Evolutionary conservation across 495 filamentous ascomycete genomes (phyloP).

Genomic region (Hypoxylon crocopeplum): DNA sequence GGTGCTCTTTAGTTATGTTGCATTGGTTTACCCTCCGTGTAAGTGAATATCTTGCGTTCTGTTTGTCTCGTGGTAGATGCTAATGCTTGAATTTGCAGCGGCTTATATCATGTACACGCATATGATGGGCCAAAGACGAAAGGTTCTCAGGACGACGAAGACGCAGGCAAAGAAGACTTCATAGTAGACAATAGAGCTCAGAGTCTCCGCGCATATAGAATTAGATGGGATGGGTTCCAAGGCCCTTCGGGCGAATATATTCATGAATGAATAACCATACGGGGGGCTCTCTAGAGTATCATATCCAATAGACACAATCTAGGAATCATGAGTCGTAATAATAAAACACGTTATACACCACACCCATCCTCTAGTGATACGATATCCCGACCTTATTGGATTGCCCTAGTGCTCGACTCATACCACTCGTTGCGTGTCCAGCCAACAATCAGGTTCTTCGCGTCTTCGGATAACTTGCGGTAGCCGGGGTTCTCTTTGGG

Average conservation of each 20-base stretch:
- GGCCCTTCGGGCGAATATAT: slow-evolving; percentile 1
- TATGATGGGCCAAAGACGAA: slow-evolving; percentile 89
- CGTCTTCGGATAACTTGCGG: slow-evolving; percentile 67
- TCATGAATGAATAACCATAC: slow-evolving; percentile 22
- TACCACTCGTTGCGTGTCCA: slow-evolving; percentile 67
- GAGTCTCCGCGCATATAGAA: not conserved
- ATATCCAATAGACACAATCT: slow-evolving; percentile 7
- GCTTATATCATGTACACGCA: slow-evolving; percentile 89
- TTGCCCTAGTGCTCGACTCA: slow-evolving; percentile 41
- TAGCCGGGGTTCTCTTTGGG: slow-evolving; percentile 83
- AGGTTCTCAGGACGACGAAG: slow-evolving; percentile 68
- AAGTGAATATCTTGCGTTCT: slow-evolving; percentile 39
- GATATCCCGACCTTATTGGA: slow-evolving; percentile 20
- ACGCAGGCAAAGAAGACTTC: slow-evolving; percentile 43
- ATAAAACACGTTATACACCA: not conserved
- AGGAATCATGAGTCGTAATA: slow-evolving; percentile 11
- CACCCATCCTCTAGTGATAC: not conserved
- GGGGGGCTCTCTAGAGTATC: not conserved
- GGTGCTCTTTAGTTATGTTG: slow-evolving; percentile 51
- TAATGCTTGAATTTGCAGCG: slow-evolving; percentile 54
- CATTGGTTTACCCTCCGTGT: slow-evolving; percentile 85
- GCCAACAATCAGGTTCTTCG: slow-evolving; percentile 65
- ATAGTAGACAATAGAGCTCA: slow-evolving; percentile 15
- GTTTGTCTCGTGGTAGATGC: not conserved
- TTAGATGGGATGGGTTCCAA: not conserved